phyloP scores from a whole-genome alignment of 495 filamentous ascomycete species.

The Penicillium turbatum region DNA sequence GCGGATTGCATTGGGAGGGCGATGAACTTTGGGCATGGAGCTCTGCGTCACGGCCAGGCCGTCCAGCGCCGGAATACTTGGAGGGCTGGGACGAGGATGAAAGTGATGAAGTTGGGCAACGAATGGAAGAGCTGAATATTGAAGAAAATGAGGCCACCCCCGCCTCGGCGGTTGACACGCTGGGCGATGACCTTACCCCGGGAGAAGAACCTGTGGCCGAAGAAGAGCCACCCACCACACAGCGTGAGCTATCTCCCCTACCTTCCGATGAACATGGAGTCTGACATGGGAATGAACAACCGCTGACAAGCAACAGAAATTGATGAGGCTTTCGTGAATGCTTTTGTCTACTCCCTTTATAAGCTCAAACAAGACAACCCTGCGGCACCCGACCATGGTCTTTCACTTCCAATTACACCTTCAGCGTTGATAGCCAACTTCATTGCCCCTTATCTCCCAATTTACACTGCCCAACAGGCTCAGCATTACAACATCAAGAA shows the following conservation, averaged over 20 bases:
- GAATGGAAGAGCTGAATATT: slow-evolving; percentile 40
- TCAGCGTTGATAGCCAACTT: slow-evolving; percentile 63
- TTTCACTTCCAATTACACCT: slow-evolving; percentile 60
- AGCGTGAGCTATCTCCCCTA: slow-evolving; percentile 40
- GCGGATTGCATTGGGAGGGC: slow-evolving; percentile 66
- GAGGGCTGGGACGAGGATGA: slow-evolving; percentile 43
- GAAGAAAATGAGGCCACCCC: slow-evolving; percentile 30
- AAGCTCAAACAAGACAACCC: slow-evolving; percentile 51
- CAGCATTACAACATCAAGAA: slow-evolving; percentile 67
- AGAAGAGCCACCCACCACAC: slow-evolving; percentile 48
- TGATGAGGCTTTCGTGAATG: slow-evolving; percentile 63
- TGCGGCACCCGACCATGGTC: slow-evolving; percentile 43
- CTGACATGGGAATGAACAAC: not conserved
- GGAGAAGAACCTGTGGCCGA: slow-evolving; percentile 28
- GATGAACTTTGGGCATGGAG: slow-evolving; percentile 71
- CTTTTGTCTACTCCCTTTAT: slow-evolving; percentile 61
- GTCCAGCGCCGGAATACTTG: slow-evolving; percentile 46
- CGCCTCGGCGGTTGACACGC: slow-evolving; percentile 22
- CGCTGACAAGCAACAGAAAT: slow-evolving; percentile 50
- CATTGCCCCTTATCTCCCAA: slow-evolving; percentile 64
- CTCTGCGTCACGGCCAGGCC: slow-evolving; percentile 50
- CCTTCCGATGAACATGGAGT: not conserved
- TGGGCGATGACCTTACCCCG: slow-evolving; percentile 6
- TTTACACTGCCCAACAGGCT: slow-evolving; percentile 49
- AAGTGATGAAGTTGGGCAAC: slow-evolving; percentile 36